Evolutionary conservation across 371 early-diverging fungal genomes (phyloP).

Genomic region (Mucor racemosus): DNA sequence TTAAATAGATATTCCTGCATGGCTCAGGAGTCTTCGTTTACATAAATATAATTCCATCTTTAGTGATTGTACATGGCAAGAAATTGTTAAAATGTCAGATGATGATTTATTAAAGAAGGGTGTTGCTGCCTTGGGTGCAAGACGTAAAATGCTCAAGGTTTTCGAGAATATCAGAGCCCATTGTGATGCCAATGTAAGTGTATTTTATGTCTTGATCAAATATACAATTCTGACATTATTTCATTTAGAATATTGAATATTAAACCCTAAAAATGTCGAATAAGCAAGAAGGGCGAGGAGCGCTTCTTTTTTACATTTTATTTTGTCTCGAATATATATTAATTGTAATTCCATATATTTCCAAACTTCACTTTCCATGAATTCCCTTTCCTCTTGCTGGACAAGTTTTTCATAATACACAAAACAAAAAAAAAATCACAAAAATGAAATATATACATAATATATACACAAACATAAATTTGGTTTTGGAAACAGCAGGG

Average conservation of each 20-base stretch:
- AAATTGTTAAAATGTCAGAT: slow-evolving; percentile 85
- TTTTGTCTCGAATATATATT: background rate
- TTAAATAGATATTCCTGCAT: slow-evolving; percentile 79
- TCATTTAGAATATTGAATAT: slow-evolving; percentile 26
- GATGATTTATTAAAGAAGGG: slow-evolving; percentile 84
- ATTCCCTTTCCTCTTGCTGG: slow-evolving; percentile 11
- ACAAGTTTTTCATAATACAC: slow-evolving; percentile 7
- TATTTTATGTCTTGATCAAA: background rate
- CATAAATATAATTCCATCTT: slow-evolving; percentile 92
- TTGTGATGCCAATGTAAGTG: slow-evolving; percentile 56
- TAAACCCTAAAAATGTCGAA: background rate
- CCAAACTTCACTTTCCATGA: background rate
- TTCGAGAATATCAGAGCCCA: slow-evolving; percentile 82
- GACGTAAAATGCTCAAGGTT: slow-evolving; percentile 95
- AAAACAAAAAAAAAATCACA: background rate
- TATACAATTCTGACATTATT: background rate
- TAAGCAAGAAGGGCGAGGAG: background rate
- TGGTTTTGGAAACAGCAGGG: background rate
- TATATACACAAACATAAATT: background rate
- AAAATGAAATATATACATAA: background rate
- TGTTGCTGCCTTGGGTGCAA: slow-evolving; percentile 93
- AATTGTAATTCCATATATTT: background rate
- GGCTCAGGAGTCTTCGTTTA: slow-evolving; percentile 87
- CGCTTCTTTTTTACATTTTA: background rate
- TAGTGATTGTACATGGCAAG: slow-evolving; percentile 78